phyloP scores from a whole-genome alignment of 164 flowering plant genomes.

The Nelumbo lutea region DNA sequence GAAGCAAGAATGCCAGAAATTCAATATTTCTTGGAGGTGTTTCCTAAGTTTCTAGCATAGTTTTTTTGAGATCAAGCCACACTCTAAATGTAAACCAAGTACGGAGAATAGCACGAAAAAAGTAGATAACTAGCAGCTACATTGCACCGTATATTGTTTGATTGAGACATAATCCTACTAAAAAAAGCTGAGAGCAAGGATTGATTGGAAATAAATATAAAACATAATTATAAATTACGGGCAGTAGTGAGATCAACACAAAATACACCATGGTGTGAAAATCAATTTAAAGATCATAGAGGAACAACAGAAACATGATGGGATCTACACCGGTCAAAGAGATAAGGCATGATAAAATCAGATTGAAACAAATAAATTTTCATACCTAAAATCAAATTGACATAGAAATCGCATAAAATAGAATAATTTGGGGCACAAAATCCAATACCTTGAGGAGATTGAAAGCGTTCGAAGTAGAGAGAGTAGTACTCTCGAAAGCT shows the following conservation, averaged over 20 bases:
- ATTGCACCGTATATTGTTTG: background rate
- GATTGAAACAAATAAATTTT: too few relatives aligned
- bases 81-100: background rate
- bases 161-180: background rate
- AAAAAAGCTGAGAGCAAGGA: background rate
- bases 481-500: too few relatives aligned
- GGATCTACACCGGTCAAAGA: background rate
- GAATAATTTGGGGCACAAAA: too few relatives aligned
- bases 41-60: too few relatives aligned
- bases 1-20: background rate
- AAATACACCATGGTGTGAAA: background rate
- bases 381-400: too few relatives aligned
- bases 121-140: background rate
- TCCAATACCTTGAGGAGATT: too few relatives aligned
- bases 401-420: too few relatives aligned
- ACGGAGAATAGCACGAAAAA: background rate
- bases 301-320: background rate
- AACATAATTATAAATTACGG: background rate
- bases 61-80: background rate
- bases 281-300: background rate
- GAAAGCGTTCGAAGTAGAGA: too few relatives aligned
- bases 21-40: background rate
- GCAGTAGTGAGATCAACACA: background rate
- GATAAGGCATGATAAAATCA: slow-evolving; percentile 5
- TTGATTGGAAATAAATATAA: background rate